Evolutionary conservation across 495 filamentous ascomycete genomes (phyloP).

Genomic region (Pyrenula aspistea): DNA sequence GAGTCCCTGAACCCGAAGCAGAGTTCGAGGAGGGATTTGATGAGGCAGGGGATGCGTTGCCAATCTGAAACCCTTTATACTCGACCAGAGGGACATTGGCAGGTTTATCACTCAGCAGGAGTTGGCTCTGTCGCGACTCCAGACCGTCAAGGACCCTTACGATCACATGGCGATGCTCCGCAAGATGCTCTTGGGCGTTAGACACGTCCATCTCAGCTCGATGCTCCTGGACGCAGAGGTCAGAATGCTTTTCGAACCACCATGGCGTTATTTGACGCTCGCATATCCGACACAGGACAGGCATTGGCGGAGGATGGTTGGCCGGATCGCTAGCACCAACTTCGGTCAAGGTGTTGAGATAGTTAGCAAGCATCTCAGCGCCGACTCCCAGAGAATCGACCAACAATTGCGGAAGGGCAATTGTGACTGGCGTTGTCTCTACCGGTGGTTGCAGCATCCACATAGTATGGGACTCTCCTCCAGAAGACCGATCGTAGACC

Average conservation of each 20-base stretch:
- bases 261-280: constrained; percentile 96
- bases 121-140: constrained; percentile 62
- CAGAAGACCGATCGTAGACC: constrained; percentile 82
- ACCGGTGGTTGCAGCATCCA: constrained; percentile 98
- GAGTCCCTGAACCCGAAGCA: constrained; percentile 58
- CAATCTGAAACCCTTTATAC: constrained; percentile 85
- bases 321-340: constrained; percentile 69
- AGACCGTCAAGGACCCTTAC: constrained; percentile 89
- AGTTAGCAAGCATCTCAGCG: constrained; percentile 86
- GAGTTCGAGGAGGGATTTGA: constrained; percentile 50
- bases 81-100: constrained; percentile 51
- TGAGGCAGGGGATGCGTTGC: constrained; percentile 38
- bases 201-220: constrained; percentile 95
- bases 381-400: constrained; percentile 91
- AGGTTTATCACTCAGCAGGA: constrained; percentile 43
- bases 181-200: constrained; percentile 80
- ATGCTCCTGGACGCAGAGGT: constrained; percentile 91
- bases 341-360: constrained; percentile 82
- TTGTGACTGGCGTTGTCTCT: constrained; percentile 79
- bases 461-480: constrained; percentile 91
- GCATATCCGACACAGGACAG: constrained; percentile 91
- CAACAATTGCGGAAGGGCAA: constrained; percentile 81
- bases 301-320: constrained; percentile 73
- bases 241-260: constrained; percentile 99
- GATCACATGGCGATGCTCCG: constrained; percentile 91